Percentiles rank a stretch among this genome's conserved stretches.
These are phyloP conservation scores for Aspergillus sclerotiicarbonarius DNA, from an alignment of 495 filamentous ascomycete genomes.

Conservation along the genomic window DNA sequence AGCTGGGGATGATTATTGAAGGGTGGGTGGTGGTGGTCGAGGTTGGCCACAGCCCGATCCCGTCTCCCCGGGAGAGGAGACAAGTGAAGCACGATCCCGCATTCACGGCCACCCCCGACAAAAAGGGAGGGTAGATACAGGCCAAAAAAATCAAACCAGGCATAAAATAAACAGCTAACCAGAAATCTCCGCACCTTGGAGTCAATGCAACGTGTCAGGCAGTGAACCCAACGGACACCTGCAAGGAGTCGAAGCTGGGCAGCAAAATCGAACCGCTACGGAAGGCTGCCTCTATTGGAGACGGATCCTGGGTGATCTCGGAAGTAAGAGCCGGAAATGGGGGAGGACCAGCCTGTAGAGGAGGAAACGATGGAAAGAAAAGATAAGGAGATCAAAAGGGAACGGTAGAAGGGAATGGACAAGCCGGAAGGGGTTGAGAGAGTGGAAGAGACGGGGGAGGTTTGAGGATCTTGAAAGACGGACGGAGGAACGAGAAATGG, in stretches of 20 bases:
- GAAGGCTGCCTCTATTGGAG: neutral
- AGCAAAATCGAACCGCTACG: constrained; percentile 5
- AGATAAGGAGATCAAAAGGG: neutral
- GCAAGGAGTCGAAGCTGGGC: constrained; percentile 23
- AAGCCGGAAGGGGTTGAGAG: constrained; percentile 2
- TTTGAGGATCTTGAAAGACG: constrained; percentile 9
- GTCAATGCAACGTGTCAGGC: constrained; percentile 21
- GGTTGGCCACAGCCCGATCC: neutral
- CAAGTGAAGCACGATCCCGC: neutral
- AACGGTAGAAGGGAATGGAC: constrained; percentile 5
- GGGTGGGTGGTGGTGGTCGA: neutral
- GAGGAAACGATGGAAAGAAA: neutral
- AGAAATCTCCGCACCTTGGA: constrained; percentile 15
- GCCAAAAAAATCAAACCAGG: constrained; percentile 7
- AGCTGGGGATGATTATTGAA: too few species aligned
- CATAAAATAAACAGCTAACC: neutral
- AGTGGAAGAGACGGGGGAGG: constrained; percentile 5
- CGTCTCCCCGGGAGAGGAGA: neutral
- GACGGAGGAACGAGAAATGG: neutral
- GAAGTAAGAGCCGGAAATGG: constrained; percentile 1
- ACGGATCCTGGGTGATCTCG: neutral
- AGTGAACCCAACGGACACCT: constrained; percentile 16
- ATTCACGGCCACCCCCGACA: neutral
- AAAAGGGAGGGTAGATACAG: neutral
- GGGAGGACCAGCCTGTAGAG: neutral